Evolutionary conservation across 2,329 filamentous ascomycete species (phyloP), one percentile per base, ranked within the genome.

Genomic region (Orbilia javanica): DNA sequence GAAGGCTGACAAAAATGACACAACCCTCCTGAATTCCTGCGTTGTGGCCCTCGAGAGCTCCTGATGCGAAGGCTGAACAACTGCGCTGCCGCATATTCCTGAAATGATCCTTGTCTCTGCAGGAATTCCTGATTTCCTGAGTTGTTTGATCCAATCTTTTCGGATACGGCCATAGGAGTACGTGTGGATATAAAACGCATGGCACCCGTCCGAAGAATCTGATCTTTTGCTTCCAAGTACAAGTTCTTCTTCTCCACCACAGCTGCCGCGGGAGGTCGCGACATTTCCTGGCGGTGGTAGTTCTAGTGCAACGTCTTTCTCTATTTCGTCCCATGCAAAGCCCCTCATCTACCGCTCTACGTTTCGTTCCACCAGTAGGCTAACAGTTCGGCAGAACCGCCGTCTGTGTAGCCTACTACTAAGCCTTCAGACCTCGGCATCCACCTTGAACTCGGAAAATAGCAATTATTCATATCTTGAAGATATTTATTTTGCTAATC

Each of bases 1-100:
- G 39, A 44, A 48, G 44, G 44, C n/a, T 48, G 18, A 22, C n/a
- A 22, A 48, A 48, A 48, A 48, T 48, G 44, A 48, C 44, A 48
- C 44, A 48, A 48, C 22, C 25, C 2, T n/a, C 44, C 44, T 48
- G 25, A 11, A 48, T 25, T 48, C 44, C 44, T 48, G 44, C 44
- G 44, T 48, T 48, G 44, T 48, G 8, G 44, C 18, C 44, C 5
- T 25, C n/a, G n/a, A n/a, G n/a, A n/a, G n/a, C n/a, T n/a, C n/a
- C n/a, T n/a, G n/a, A n/a, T n/a, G n/a, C n/a, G n/a, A n/a, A 36
- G 34, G 8, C 34, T 36, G 34, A 18, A 44, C n/a, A n/a, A n/a
- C n/a, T n/a, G n/a, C n/a, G n/a, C n/a, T 44, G 39, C 13, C 39
- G 7, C n/a, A n/a, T 10, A 11, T 48, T 48, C 44, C 44, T 22